A percentile compares a stretch with the other conserved stretches of the same genome.
Conservation (phyloP, 2,329 filamentous ascomycete species). For the Berkeleyomyces rouxiae region DNA sequence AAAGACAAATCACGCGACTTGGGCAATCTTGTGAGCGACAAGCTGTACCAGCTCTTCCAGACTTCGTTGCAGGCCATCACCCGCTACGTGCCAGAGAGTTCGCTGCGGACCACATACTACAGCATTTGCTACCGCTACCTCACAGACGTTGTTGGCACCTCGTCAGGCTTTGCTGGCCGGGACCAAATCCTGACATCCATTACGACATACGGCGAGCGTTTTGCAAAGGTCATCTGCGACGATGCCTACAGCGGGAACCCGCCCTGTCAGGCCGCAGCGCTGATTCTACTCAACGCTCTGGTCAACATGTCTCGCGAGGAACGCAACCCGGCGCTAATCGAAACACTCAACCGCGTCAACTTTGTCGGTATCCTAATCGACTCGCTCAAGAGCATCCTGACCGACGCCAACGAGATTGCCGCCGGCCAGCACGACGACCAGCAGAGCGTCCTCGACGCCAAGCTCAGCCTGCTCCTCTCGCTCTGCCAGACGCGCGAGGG, state of each 20-base stretch:
- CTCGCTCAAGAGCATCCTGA: slow-evolving; percentile 60
- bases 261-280: slow-evolving; percentile 65
- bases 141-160: slow-evolving; percentile 43
- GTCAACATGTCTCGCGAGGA: slow-evolving; percentile 58
- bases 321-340: slow-evolving; percentile 57
- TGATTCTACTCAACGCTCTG: slow-evolving; percentile 67
- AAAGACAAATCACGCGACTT: slow-evolving; percentile 22
- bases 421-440: slow-evolving; percentile 27
- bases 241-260: slow-evolving; percentile 78
- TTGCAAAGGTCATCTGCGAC: slow-evolving; percentile 79
- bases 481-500: slow-evolving; percentile 73
- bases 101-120: slow-evolving; percentile 73
- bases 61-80: slow-evolving; percentile 66
- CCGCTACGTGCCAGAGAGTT: slow-evolving; percentile 51
- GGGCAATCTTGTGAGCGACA: slow-evolving; percentile 68
- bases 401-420: slow-evolving; percentile 33
- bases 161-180: slow-evolving; percentile 25
- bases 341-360: slow-evolving; percentile 68
- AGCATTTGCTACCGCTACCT: slow-evolving; percentile 81
- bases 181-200: slow-evolving; percentile 57
- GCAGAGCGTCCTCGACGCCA: slow-evolving; percentile 45
- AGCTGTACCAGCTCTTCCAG: slow-evolving; percentile 82
- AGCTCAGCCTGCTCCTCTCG: slow-evolving; percentile 66
- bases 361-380: slow-evolving; percentile 84
- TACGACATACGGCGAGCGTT: slow-evolving; percentile 49